phyloP scores from a whole-genome alignment of 768 basidiomycete species.

The Russula ochroleuca region DNA sequence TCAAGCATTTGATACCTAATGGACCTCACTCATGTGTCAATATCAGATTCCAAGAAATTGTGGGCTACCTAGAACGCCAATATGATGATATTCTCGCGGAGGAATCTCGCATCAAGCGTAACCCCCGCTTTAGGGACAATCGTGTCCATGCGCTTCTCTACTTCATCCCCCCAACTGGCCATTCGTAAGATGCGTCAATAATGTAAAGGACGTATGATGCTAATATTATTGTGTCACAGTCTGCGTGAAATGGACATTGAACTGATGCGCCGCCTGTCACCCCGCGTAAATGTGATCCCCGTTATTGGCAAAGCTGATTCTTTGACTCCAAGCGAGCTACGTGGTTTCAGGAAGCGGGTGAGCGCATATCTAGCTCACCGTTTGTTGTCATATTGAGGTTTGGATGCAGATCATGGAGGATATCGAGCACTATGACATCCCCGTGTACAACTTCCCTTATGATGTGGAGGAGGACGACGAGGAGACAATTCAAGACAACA shows the following conservation, averaged over 20 bases:
- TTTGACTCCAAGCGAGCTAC: constrained; percentile 87
- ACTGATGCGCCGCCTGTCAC: constrained; percentile 95
- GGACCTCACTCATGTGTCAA: constrained; percentile 1
- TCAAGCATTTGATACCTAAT: background rate
- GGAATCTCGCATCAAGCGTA: constrained; percentile 98
- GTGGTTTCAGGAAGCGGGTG: constrained; percentile 93
- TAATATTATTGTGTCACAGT: constrained; percentile 37
- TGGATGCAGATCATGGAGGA: constrained; percentile 90
- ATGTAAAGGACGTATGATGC: background rate
- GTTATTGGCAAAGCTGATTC: constrained; percentile 97
- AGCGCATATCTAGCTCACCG: constrained; percentile 28
- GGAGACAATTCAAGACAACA: constrained; percentile 96
- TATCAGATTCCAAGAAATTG: constrained; percentile 90
- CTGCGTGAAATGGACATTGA: constrained; percentile 99
- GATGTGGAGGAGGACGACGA: constrained; percentile 99
- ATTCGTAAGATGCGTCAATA: constrained; percentile 56
- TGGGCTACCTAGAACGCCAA: constrained; percentile 94
- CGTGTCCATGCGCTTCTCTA: constrained; percentile 94
- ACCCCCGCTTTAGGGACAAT: constrained; percentile 98
- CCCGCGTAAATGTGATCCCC: constrained; percentile 97
- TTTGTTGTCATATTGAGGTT: constrained; percentile 9
- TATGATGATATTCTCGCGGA: constrained; percentile 98
- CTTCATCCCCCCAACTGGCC: constrained; percentile 98
- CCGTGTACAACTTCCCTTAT: constrained; percentile 99
- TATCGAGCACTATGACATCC: constrained; percentile 97